Evolutionary conservation across 176 grass and related monocot species (phyloP).

Genomic region (Pontederia crassipes): DNA sequence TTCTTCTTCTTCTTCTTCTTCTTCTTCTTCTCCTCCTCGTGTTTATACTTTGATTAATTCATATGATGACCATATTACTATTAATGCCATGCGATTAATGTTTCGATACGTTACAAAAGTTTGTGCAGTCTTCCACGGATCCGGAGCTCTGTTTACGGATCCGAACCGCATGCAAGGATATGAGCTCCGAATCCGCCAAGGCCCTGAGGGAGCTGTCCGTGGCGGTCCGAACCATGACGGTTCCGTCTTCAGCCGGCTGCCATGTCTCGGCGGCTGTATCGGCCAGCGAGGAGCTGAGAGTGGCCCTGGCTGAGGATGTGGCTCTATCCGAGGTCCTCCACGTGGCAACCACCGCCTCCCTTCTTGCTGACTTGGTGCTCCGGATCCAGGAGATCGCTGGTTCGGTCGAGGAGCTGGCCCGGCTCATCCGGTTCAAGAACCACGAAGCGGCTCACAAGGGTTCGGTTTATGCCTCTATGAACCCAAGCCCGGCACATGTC

Average conservation of each 20-base stretch:
- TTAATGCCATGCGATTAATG: neutral
- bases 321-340: slow-evolving; percentile 40
- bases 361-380: slow-evolving; percentile 52
- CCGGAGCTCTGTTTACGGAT: slow-evolving; percentile 35
- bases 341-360: slow-evolving; percentile 45
- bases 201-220: slow-evolving; percentile 51
- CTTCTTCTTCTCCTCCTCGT: no score
- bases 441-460: slow-evolving; percentile 29
- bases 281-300: slow-evolving; percentile 21
- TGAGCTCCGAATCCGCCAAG: slow-evolving; percentile 67
- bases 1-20: no score
- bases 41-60: no score
- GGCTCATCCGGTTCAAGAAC: slow-evolving; percentile 41
- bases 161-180: slow-evolving; percentile 39
- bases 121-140: slow-evolving; percentile 8
- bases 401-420: slow-evolving; percentile 48
- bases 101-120: neutral
- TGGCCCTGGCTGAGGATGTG: slow-evolving; percentile 20
- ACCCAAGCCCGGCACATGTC: neutral
- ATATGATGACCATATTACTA: no score
- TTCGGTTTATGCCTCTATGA: neutral
- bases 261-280: slow-evolving; percentile 34
- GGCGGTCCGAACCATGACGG: slow-evolving; percentile 39
- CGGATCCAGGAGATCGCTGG: slow-evolving; percentile 35
- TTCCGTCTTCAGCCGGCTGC: slow-evolving; percentile 22